A percentile compares a stretch with the other conserved stretches of the same genome.
phyloP scores from a whole-genome alignment of 2,329 filamentous ascomycete species.

The Erysiphe neolycopersici region DNA sequence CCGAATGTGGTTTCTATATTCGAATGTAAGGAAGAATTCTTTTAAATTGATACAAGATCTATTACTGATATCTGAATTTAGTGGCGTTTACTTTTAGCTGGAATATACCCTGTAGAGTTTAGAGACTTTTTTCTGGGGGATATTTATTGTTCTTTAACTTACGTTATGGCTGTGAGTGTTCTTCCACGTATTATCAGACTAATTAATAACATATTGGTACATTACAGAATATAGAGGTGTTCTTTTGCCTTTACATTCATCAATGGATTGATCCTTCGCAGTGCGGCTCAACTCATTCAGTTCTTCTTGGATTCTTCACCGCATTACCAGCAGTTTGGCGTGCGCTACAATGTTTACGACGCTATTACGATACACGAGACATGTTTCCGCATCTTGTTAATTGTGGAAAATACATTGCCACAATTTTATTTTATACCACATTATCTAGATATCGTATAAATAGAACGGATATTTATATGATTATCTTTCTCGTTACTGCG shows the following conservation, averaged over 20 bases:
- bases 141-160: conserved; percentile 90
- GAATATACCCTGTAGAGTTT: conserved; percentile 82
- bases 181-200: no score
- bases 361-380: conserved; percentile 66
- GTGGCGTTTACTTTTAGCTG: conserved; percentile 67
- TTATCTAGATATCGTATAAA: conserved; percentile 66
- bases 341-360: conserved; percentile 66
- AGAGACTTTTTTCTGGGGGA: conserved; percentile 93
- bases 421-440: conserved; percentile 51
- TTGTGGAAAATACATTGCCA: conserved; percentile 70
- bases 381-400: conserved; percentile 84
- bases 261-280: conserved; percentile 43
- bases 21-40: conserved; percentile 33
- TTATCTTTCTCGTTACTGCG: conserved; percentile 55
- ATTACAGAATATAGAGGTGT: conserved; percentile 56
- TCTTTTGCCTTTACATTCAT: conserved; percentile 80
- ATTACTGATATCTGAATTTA: conserved; percentile 17
- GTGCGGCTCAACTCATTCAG: conserved; percentile 71
- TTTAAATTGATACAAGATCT: not conserved
- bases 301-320: conserved; percentile 62
- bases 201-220: conserved; percentile 6
- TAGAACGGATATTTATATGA: conserved; percentile 26
- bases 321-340: conserved; percentile 74
- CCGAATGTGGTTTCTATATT: conserved; percentile 66
- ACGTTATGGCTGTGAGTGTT: conserved; percentile 50